Evolutionary conservation across 352 stramenopile species (phyloP), one percentile per base, ranked within the genome.

Genomic region (Phytophthora colocasiae): DNA sequence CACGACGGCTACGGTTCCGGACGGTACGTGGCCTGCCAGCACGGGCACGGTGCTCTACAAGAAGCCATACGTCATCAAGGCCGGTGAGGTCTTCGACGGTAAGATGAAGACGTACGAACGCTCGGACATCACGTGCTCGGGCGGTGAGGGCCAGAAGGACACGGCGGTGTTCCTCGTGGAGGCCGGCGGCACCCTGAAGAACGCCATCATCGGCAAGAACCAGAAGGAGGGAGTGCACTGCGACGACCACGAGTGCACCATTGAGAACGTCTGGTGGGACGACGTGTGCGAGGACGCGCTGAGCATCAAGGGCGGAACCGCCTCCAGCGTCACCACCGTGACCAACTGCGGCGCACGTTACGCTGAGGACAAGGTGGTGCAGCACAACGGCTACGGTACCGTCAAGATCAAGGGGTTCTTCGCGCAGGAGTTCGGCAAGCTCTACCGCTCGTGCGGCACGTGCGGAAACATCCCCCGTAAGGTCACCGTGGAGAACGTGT

Each of bases 291-390:
- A 43, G 36, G 36, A 22, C 36, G 36, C 44, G 44, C 44, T 50
- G 44, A 50, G 44, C 24, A 50, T 50, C 44, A 50, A 50, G 44
- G 44, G 44, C 44, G 44, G 44, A 10, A 56, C 43, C 6, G 34
- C 60, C 9, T 52, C 48, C 38, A 74, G 59, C 44, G 51, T 76
- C 2, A 61, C 63, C 17, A 64, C 51, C 39, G 59, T 76, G 24
- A 62, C 66, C 12, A 75, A 72, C 44, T 70, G 75, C 36, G 71
- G 75, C 43, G 70, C 74, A 0, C 64, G 68, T 17, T 63, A 70
- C 38, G 75, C 71, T 27, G 62, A 72, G 31, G 75, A 84, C 73
- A 85, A 85, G 63, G 56, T 66, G 51, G 54, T 76, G 40, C 53
- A 60, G 52, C 52, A 59, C 52, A 58, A 43, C 36, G 36, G 36